Evolutionary conservation across 148 eudicot genomes (phyloP).

Genomic region (Polygonum maritimum): DNA sequence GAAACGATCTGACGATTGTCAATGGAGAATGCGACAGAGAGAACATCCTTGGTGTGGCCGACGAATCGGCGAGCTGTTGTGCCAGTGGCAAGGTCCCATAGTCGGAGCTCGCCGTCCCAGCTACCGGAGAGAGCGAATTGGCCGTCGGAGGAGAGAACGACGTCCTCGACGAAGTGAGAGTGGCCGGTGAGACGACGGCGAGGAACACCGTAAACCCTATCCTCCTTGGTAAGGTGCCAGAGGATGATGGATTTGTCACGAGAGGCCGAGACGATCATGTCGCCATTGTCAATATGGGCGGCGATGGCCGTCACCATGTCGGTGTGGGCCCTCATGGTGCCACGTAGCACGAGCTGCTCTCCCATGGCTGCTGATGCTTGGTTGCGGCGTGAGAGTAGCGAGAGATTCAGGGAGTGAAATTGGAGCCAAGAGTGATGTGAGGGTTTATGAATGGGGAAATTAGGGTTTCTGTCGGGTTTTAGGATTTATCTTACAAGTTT

Average conservation of each 20-base stretch:
- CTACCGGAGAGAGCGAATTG: slow-evolving; percentile 31
- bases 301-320: slow-evolving; percentile 62
- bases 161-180: slow-evolving; percentile 79
- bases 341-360: slow-evolving; percentile 34
- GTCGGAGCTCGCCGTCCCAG: slow-evolving; percentile 27
- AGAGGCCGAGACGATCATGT: slow-evolving; percentile 46
- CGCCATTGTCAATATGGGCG: slow-evolving; percentile 47
- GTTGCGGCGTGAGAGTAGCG: not conserved
- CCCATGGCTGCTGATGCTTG: slow-evolving; percentile 20
- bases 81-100: slow-evolving; percentile 22
- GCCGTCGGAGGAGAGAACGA: slow-evolving; percentile 76
- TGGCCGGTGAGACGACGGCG: slow-evolving; percentile 71
- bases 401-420: not conserved
- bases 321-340: slow-evolving; percentile 50
- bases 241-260: slow-evolving; percentile 50
- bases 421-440: not conserved
- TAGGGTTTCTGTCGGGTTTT: not conserved
- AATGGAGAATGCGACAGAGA: slow-evolving; percentile 67
- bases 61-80: slow-evolving; percentile 27
- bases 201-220: slow-evolving; percentile 46
- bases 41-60: slow-evolving; percentile 68
- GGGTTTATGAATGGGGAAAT: not conserved
- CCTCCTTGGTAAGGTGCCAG: slow-evolving; percentile 47
- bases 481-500: not conserved
- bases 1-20: slow-evolving; percentile 77